Evolutionary conservation across 2,329 filamentous ascomycete genomes (phyloP), one percentile per base, ranked within the genome.

Genomic region (Fusarium chaquense): DNA sequence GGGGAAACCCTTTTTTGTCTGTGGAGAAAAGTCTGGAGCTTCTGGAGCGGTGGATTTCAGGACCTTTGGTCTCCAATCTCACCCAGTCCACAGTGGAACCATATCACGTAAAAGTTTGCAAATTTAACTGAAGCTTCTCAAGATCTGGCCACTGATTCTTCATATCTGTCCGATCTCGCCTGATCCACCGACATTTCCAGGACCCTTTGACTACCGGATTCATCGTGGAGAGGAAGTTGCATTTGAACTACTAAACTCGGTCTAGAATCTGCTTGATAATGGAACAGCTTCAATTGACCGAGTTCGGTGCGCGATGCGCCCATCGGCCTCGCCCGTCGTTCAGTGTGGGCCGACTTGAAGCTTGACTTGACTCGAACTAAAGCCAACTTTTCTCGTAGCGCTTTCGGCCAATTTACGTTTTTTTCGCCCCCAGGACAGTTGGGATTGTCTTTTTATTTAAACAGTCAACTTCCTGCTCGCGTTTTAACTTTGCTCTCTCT

Each of bases 81-180:
- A 30, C 7, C 3, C 11, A 9, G 33, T 24, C 43, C 47, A 32
- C 30, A 55, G 64, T 69, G 68, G 68, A 57, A 62, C 68, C 45
- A 65, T 71, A 71, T 71, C 62, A 71, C 68, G 68, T 71, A 71
- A 71, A 52, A 35, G 63, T 71, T 71, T 59, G 56, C 47, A 47
- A 66, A 71, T 71, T 43, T 16, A 20, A 26, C 28, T 58, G 63
- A 67, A 54, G 58, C 43, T 47, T 18, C 36, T 28, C 28, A 32
- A 38, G 41, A 59, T 55, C 60, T 64, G 54, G 28, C 49, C 49
- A 64, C 46, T 55, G 43, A 53, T 64, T 49, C 11, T 40, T 40
- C 3, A 26, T 30, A 41, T 22, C 30, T n/a, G 33, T 30, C 56
- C 57, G 54, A 57, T 49, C 40, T 53, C 53, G 45, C 45, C 45